Evolutionary conservation across 495 filamentous ascomycete species (phyloP), one percentile per base, ranked within the genome.

Genomic region (Astrocystis sublimbata): DNA sequence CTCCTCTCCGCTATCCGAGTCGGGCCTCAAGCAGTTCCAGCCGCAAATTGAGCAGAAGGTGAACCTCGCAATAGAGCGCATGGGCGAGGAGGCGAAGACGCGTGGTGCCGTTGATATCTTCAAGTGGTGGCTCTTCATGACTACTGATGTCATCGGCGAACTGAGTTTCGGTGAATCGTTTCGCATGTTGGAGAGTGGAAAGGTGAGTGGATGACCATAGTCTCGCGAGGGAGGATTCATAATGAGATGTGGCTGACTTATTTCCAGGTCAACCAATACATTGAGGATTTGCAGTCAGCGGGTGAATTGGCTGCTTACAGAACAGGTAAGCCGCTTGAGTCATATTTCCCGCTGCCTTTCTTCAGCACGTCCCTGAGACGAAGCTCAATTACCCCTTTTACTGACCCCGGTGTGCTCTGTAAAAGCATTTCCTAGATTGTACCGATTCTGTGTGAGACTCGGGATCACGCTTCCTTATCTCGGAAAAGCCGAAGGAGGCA

Each of bases 101-200:
- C 60, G 60, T 30, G 71, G 68, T 0, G 66, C 63, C 5, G 75
- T 67, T 0, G 83, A 87, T 67, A 67, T 85, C 3, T 77, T 79
- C 55, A 81, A 84, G 46, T 86, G 85, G 85, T 83, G 73, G 72
- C 51, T 80, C 5, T 84, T 83, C 61, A 78, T 86, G 77, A 71
- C 81, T 2, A 81, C 82, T 0, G 85, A 86, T 61, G 71, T 85
- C 12, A 82, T 84, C 42, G 77, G 77, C 1, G 75, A 85, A 41
- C 67, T 85, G 35, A 76, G 72, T 33, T 87, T 86, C 64, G 84
- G 84, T 0, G 78, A 83, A 9, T 80, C 78, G 0, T 85, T 87
- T 60, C 68, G 69, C 1, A 83, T 78, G 71, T 71, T 85, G 10
- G 83, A 87, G 46, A 41, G 60, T 13, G 80, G 81, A 4, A 68